Base-by-base conservation (phyloP, 2,329 filamentous ascomycete genomes). In the Bipolaris zeicola region DNA sequence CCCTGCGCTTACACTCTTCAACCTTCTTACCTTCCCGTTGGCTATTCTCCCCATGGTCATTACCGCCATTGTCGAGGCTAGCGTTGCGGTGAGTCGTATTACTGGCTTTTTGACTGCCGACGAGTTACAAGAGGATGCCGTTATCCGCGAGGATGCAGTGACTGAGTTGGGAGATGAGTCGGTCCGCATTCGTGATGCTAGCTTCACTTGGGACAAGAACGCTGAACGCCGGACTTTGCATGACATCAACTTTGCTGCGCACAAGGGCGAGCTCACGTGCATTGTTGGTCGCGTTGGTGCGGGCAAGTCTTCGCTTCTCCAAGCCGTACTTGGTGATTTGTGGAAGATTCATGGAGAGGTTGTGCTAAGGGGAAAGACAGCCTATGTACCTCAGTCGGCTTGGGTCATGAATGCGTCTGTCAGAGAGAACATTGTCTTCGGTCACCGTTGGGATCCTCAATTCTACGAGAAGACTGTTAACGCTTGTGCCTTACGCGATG, bases 361-460 rank as follows among this genome's bases (percentile, higher is more conserved):
- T 3, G 83, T 90, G 52, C 83, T 99, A 8, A 88, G 90, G 65
- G 96, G 95, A 44, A 86, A 84, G 26, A 85, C 92, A 38, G 95
- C 95, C 1, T 99, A 98, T 74, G 95, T 96, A 56, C 91, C 92
- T 14, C 96, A 99, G 75, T 88, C 91, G 69, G 82, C 92, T 18
- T 99, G 96, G 95, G 90, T 99, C 50, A 94, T 98, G 88, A 99
- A 99, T 72, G 95, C 95, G 7, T 96, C 91, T 28, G 93, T 99
- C 54, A 91, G 92, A 68, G 95, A 99, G 72, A 99, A 99, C 72
- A 96, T 99, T 66, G 83, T 97, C 4, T 99, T 99, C 71, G 95
- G 95, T 1, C 92, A 99, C 77, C 88, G 91, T 44, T 97, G 90
- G 82, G 94, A 99, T 76, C 88, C 93, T 5, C 85, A 89, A 28